Conservation (phyloP, 352 stramenopile genomes). For the Phytophthora hybrid region DNA sequence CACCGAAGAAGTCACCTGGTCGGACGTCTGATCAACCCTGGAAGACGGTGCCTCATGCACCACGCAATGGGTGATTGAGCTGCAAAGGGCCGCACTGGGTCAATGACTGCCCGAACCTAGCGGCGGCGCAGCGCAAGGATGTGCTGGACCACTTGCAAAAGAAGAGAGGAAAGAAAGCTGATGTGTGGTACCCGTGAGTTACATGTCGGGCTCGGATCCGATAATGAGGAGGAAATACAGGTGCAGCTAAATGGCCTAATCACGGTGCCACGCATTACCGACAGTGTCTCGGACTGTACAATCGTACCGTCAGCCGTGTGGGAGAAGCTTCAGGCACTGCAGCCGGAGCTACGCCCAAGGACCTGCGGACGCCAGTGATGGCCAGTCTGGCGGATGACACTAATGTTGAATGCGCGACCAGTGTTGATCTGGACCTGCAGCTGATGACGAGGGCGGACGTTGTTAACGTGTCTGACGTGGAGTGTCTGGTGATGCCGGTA, state of each 20-base stretch:
- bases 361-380: background rate
- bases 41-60: slow-evolving; percentile 4
- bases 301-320: background rate
- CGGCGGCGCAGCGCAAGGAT: slow-evolving; percentile 14
- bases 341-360: background rate
- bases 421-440: background rate
- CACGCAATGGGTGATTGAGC: slow-evolving; percentile 14
- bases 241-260: background rate
- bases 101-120: slow-evolving; percentile 16
- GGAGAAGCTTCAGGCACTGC: background rate
- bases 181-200: background rate
- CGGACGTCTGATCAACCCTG: background rate
- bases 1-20: background rate
- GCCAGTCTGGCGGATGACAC: slow-evolving; percentile 3
- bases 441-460: slow-evolving; percentile 6
- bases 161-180: background rate
- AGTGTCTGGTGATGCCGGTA: slow-evolving; percentile 5
- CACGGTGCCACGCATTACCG: background rate
- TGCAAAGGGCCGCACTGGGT: slow-evolving; percentile 36
- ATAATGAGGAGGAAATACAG: background rate
- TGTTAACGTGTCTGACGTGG: slow-evolving; percentile 1
- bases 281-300: slow-evolving; percentile 6
- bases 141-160: slow-evolving; percentile 6
- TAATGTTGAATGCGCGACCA: background rate
- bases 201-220: background rate